Evolutionary conservation across 2,329 filamentous ascomycete genomes (phyloP), one percentile per base, ranked within the genome.

Genomic region (Botrytis elliptica): DNA sequence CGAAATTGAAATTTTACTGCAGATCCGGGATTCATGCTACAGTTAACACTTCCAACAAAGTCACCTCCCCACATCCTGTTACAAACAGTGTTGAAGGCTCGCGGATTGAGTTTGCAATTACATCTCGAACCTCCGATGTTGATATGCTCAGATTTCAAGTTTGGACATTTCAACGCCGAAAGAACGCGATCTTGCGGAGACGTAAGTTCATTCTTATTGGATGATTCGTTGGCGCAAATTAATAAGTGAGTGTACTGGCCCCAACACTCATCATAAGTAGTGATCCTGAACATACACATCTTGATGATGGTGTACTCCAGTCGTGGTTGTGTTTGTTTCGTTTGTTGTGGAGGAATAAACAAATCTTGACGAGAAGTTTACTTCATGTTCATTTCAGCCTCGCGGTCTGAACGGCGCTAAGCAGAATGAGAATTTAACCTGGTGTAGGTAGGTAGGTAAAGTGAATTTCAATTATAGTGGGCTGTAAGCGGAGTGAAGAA

Each of bases 101-200:
- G 63, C 18, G 71, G 71, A 0, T 62, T 20, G 14, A 33, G 62
- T 49, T 69, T 73, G 52, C 71, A 73, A 57, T 49, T 20, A 33
- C 71, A 73, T 40, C 42, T 68, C 6, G 40, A 33, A 42, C 46
- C 33, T 16, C 38, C 33, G 18, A 69, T 5, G 8, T 73, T 42
- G 33, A 73, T 46, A 59, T 73, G 71, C 46, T 67, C 71, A 5
- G 62, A 49, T 42, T 69, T 49, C 4, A 73, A 57, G 33, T 69
- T 44, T 22, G 49, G n/a, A 33, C 71, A 73, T 69, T 69, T 59
- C 6, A 69, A 25, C 5, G 65, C 65, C 9, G 38, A 57, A 14
- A 25, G 25, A 20, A 64, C 57, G 6, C 57, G 57, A 71, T 40
- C 57, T 64, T 33, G 29, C 6, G 38, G 55, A 38, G 33, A 14